phyloP scores from a whole-genome alignment of 768 basidiomycete genomes.

The Gyrodon lividus region DNA sequence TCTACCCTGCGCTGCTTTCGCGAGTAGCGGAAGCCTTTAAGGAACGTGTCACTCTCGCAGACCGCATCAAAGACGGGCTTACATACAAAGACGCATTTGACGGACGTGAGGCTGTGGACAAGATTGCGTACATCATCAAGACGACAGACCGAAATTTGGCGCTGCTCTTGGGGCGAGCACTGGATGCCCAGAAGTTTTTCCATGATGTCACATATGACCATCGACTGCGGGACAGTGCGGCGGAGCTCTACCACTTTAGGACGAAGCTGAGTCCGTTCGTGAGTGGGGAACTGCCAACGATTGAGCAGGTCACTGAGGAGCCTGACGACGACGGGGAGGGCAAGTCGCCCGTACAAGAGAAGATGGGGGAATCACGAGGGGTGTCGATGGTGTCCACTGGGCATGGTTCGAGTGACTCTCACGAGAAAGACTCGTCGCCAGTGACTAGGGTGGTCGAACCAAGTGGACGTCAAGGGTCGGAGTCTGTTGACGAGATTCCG shows the following conservation, averaged over 20 bases:
- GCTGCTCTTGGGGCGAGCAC: constrained; percentile 87
- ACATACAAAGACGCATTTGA: constrained; percentile 97
- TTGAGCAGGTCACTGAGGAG: constrained; percentile 21
- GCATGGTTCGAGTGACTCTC: constrained; percentile 35
- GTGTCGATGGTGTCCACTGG: constrained; percentile 27
- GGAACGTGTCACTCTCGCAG: constrained; percentile 70
- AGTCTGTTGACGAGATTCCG: constrained; percentile 58
- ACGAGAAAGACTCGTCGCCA: constrained; percentile 34
- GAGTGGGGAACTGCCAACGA: constrained; percentile 60
- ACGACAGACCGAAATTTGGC: constrained; percentile 97
- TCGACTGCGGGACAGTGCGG: constrained; percentile 81
- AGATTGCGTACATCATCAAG: constrained; percentile 97
- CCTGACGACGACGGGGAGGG: constrained; percentile 37
- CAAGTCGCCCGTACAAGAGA: constrained; percentile 25
- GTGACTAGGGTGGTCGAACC: constrained; percentile 18
- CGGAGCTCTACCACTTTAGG: constrained; percentile 92
- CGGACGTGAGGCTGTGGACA: constrained; percentile 95
- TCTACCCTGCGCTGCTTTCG: constrained; percentile 96
- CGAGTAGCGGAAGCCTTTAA: constrained; percentile 93
- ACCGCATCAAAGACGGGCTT: constrained; percentile 90
- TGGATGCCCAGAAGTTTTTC: constrained; percentile 98
- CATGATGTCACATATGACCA: constrained; percentile 99
- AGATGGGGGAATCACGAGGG: constrained; percentile 19
- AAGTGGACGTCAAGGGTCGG: constrained; percentile 38
- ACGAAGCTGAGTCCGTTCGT: constrained; percentile 85